phyloP scores from a whole-genome alignment of 2,329 filamentous ascomycete genomes.

The Colletotrichum coccodes region DNA sequence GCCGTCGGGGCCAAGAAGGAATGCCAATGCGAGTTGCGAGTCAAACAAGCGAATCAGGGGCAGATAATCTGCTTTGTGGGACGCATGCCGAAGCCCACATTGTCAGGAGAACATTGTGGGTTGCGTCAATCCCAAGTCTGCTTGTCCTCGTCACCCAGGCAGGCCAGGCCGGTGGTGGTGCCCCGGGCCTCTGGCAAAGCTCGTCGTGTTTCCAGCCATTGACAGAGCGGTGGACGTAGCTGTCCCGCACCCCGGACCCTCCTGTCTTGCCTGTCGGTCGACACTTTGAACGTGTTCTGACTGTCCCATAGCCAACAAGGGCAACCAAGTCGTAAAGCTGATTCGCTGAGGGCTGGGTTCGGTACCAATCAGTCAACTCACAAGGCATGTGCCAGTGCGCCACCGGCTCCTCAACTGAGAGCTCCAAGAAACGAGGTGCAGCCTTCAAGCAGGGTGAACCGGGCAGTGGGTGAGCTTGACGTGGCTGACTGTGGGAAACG shows the following conservation, averaged over 20 bases:
- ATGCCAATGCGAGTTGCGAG: constrained; percentile 10
- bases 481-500: not conserved
- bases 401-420: not conserved
- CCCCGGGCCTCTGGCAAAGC: not conserved
- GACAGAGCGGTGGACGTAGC: not conserved
- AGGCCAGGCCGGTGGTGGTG: not conserved
- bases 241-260: not conserved
- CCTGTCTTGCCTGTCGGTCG: not conserved
- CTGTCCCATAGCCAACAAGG: not conserved
- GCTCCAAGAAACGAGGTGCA: not conserved
- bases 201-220: not conserved
- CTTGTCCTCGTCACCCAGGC: not conserved
- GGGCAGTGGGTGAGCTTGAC: not conserved
- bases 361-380: not conserved
- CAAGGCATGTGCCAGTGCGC: not conserved
- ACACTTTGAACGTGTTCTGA: not conserved
- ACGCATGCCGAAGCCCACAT: not conserved
- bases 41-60: constrained; percentile 3
- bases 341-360: not conserved
- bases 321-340: not conserved
- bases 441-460: not conserved
- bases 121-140: not conserved
- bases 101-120: constrained; percentile 11
- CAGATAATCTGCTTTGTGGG: constrained; percentile 12
- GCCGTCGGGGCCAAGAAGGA: not conserved